These are phyloP conservation scores for Fonsecaea erecta DNA, from an alignment of 2,329 filamentous ascomycete species.

Conservation along the genomic window DNA sequence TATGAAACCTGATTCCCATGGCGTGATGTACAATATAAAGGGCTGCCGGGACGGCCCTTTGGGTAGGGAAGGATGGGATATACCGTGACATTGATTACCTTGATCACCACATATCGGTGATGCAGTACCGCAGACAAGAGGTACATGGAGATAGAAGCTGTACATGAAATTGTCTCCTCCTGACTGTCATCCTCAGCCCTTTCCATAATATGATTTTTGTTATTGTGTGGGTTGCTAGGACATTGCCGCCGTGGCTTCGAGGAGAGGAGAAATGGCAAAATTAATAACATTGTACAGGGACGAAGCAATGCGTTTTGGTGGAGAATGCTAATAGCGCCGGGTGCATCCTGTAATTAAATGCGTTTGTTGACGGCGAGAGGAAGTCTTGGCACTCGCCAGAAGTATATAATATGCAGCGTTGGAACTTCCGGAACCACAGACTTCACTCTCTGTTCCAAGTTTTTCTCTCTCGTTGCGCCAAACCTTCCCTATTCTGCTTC, in stretches of 20 bases:
- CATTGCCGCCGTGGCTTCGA: not conserved
- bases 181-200: not conserved
- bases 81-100: not conserved
- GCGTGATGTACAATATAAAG: not conserved
- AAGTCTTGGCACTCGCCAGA: not conserved
- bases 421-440: not conserved
- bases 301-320: not conserved
- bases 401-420: slow-evolving; percentile 1
- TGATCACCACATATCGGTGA: not conserved
- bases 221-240: too few species aligned
- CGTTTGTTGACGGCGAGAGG: not conserved
- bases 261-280: not conserved
- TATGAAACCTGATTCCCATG: not conserved
- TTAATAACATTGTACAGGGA: not conserved
- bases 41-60: not conserved
- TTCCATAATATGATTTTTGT: too few species aligned
- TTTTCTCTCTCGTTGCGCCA: not conserved
- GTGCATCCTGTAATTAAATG: too few species aligned
- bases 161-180: not conserved
- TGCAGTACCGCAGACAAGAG: not conserved
- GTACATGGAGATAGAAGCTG: not conserved
- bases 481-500: not conserved
- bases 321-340: not conserved
- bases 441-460: not conserved
- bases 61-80: not conserved